Evolutionary conservation across 1,139 yeast genomes (phyloP).

Genomic region (Zygoascus hellenicus): DNA sequence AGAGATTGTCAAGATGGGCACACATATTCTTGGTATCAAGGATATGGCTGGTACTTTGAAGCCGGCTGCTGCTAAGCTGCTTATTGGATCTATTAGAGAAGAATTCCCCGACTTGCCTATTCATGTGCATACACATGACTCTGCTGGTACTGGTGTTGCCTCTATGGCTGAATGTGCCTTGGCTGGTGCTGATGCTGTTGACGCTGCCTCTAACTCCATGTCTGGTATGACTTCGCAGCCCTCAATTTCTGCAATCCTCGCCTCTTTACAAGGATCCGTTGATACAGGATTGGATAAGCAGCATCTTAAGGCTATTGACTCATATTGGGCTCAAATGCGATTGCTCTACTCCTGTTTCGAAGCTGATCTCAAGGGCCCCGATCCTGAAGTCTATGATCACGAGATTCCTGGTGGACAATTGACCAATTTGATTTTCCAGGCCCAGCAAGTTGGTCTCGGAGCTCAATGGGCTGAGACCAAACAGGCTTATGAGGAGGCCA

Average conservation of each 20-base stretch:
- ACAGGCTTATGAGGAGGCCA: constrained; percentile 87
- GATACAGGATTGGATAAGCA: constrained; percentile 65
- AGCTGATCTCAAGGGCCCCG: constrained; percentile 98
- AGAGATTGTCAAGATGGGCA: constrained; percentile 85
- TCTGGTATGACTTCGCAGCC: constrained; percentile 99
- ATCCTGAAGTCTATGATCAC: constrained; percentile 96
- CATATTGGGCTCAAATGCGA: constrained; percentile 99
- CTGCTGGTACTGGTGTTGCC: constrained; percentile 99
- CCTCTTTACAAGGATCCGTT: constrained; percentile 83
- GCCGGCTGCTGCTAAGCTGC: constrained; percentile 83
- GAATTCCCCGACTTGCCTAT: constrained; percentile 91
- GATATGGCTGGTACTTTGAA: constrained; percentile 99
- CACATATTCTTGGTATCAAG: constrained; percentile 93
- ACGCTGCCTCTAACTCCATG: constrained; percentile 95
- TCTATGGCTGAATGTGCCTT: constrained; percentile 90
- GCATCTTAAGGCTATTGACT: constrained; percentile 74
- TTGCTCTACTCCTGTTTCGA: constrained; percentile 93
- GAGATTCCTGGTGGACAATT: constrained; percentile 99
- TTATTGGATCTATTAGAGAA: constrained; percentile 74
- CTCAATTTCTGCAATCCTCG: constrained; percentile 84
- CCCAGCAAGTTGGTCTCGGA: constrained; percentile 96
- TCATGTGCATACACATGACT: constrained; percentile 98
- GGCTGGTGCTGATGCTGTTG: constrained; percentile 98
- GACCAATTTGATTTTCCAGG: constrained; percentile 96
- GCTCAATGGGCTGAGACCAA: constrained; percentile 94